A percentile compares a stretch with the other conserved stretches of the same genome.
These are phyloP conservation scores for Pseudogymnoascus sp. DNA, from an alignment of 2,329 filamentous ascomycete genomes.

Conservation along the genomic window DNA sequence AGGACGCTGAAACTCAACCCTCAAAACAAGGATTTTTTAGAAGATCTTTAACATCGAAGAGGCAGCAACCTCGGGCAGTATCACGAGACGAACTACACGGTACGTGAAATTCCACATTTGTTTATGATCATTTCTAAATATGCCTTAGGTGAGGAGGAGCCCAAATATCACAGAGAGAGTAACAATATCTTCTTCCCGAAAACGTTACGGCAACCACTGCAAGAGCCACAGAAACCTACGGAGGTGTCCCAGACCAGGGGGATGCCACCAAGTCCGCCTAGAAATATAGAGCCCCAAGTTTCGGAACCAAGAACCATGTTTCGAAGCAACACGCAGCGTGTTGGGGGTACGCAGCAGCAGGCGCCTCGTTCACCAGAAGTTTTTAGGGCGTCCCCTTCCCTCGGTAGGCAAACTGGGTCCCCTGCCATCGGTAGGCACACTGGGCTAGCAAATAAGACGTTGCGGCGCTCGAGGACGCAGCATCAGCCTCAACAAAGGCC, in stretches of 20 bases:
- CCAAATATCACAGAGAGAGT: not conserved
- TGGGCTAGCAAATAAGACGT: not conserved
- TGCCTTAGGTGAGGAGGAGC: not conserved
- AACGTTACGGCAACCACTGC: not conserved
- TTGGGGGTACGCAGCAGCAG: not conserved
- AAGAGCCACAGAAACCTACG: not conserved
- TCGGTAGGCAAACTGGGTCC: not conserved
- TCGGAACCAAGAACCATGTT: not conserved
- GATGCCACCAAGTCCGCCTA: no score
- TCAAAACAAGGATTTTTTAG: not conserved
- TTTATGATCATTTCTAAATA: not conserved
- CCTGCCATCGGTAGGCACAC: not conserved
- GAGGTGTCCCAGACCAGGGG: no score
- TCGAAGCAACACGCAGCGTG: not conserved
- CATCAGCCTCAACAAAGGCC: not conserved
- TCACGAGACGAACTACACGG: not conserved
- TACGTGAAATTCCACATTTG: not conserved
- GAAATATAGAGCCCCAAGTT: not conserved
- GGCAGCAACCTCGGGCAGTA: not conserved
- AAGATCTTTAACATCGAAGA: conserved; percentile 1
- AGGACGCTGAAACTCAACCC: not conserved
- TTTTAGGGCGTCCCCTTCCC: not conserved
- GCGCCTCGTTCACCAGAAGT: not conserved
- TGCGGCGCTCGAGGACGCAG: not conserved
- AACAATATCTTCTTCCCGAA: not conserved